Base-by-base conservation (phyloP, 257 asterid species). In the Solanum rostratum region DNA sequence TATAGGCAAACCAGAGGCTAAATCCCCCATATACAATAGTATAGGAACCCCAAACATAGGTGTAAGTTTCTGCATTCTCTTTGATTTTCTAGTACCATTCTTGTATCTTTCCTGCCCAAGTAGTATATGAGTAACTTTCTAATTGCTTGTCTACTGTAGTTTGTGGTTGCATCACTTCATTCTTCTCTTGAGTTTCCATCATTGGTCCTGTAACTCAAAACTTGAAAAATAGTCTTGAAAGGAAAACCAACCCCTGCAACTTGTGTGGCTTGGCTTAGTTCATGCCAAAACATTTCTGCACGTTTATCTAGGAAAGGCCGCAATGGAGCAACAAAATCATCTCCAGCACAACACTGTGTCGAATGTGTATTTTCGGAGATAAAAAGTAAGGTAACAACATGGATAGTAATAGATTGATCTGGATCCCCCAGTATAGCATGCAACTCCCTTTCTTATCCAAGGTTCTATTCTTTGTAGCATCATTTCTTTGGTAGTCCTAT, bases 11-110 rank as follows among this genome's bases (percentile, higher is more conserved):
- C 99, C 98, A 94, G 27, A 92, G 85, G 19, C 97, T 95, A 57
- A 96, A 88, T 59, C 92, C 92, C 45, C 99, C 98, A 18, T 93
- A 96, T 0, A 93, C 98, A 53, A 93, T 88, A 50, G 89, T 88
- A 65, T 96, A 96, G 3, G 99, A 96, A 71, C 90, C 97, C 98
- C 98, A 96, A 16, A 96, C 99, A 45, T 92, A 96, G 6, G 99
- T 98, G 69, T 92, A 96, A 1, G 98, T 86, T 85, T 93, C 92
- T 69, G 98, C 98, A 89, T 96, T 89, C 80, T 90, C 94, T 85
- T 88, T 94, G 24, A 90, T 88, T 81, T 84, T 93, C 43, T 71
- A 50, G 63, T 91, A 93, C 65, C 81, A 90, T 79, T 87, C 92
- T 83, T 86, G 86, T 81, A 94, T 84, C 87, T 46, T 85, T 41